Evolutionary conservation across 495 filamentous ascomycete genomes (phyloP), one percentile per base, ranked within the genome.

Genomic region (Tricharina praecox): DNA sequence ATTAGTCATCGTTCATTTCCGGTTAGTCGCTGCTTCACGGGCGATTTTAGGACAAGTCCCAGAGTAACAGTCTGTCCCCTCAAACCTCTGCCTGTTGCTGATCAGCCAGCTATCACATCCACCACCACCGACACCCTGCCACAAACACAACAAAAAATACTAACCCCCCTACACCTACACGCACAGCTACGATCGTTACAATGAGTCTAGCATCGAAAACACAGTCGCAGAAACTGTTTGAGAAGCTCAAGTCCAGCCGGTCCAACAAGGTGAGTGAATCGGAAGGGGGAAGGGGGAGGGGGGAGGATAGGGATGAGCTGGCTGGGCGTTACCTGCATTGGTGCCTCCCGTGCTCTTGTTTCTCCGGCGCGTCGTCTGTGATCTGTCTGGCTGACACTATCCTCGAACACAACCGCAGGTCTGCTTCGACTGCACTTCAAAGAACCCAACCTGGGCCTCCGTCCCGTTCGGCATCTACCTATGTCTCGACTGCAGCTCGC

Each of bases 401-500:
- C n/a, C n/a, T n/a, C n/a, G n/a, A n/a, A n/a, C n/a, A n/a, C n/a
- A n/a, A n/a, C n/a, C 40, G 8, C 56, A 93, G 88, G 70, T 93
- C 68, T 97, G 90, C 71, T 96, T 96, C 62, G 90, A 97, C 68
- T 97, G 90, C 66, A 78, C 81, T 56, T 78, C 81, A 43, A 96
- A 96, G 64, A 95, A 94, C 53, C 92, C 92, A 37, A 96, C 90
- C 28, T 97, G 90, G 90, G 86, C 87, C 3, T 96, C 88, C 15
- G 88, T 96, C 15, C 86, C 88, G 30, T 84, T 96, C 51, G 90
- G 83, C 58, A 96, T 97, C 64, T 97, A 95, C 67, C 76, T 97
- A 34, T 97, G 90, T 60, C 79, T 97, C 50, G 92, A 96, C 66
- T 97, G 90, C 68, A 93, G 86, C 24, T 76, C 84, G 45, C 77